Base-by-base conservation (phyloP, 495 filamentous ascomycete genomes). In the Chaetomium cochliodes region DNA sequence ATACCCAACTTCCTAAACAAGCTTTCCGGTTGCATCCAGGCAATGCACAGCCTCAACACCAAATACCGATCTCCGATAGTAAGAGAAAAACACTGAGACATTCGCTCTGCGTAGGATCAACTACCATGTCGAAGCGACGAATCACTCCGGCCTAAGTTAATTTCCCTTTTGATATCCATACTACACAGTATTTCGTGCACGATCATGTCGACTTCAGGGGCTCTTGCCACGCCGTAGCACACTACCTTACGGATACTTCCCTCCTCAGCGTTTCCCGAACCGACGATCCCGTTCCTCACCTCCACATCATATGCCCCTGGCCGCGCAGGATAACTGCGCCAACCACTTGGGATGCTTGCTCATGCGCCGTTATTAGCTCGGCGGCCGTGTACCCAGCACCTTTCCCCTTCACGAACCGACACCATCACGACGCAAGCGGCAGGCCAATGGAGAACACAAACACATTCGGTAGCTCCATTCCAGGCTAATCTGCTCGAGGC, bases 261-360 rank as follows among this genome's bases (percentile, higher is more conserved):
- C 15, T 6, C 44, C 2, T 47, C 44, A 20, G 7, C 16, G 1
- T 18, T 18, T 47, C n/a, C n/a, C 44, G 44, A 6, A 4, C 44
- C n/a, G 9, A 7, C 7, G 5, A 2, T 47, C 16, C 44, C 44
- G n/a, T 30, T n/a, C 3, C 44, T 47, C 5, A 18, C 4, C 7
- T 5, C 39, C 44, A n/a, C 13, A 3, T 47, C 3, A 47, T n/a
- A 4, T 6, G 18, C 44, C 20, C 51, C 20, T 28, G 15, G 2
- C 13, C 39, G 16, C 37, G 53, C 39, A 30, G 54, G 54, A 56
- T 30, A 56, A 56, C 11, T 56, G 20, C 6, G 33, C 39, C 54
- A 20, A 42, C 33, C 7, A 22, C 33, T 6, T 39, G 28, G 53
- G 53, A 1, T 30, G 53, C 2, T 22, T 42, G 8, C 54, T 56